These are phyloP conservation scores for Infundibulicybe gibba DNA, from an alignment of 768 basidiomycete genomes.

Conservation along the genomic window DNA sequence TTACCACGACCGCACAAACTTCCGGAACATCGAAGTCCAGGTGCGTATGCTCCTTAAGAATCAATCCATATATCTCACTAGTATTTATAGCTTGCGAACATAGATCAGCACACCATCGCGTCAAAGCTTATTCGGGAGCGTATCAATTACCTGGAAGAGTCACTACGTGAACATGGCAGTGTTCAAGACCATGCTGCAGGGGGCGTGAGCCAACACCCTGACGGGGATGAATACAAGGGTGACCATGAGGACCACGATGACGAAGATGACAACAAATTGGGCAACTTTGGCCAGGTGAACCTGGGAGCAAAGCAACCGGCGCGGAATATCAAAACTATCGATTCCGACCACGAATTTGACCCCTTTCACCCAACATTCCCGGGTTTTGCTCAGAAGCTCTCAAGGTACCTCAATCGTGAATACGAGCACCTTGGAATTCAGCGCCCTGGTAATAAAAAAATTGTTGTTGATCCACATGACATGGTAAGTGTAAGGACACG, in stretches of 20 bases:
- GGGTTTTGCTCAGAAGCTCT: slow-evolving; percentile 5
- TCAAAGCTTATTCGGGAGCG: slow-evolving; percentile 9
- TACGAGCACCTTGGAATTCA: slow-evolving; percentile 4
- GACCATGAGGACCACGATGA: not conserved
- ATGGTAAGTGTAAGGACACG: no score
- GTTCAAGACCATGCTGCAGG: not conserved
- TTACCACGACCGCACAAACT: no score
- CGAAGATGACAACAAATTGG: not conserved
- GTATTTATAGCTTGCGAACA: slow-evolving; percentile 12
- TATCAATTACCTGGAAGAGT: slow-evolving; percentile 1
- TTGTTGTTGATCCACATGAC: not conserved
- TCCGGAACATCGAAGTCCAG: no score
- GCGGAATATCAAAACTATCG: not conserved
- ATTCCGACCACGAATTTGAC: not conserved
- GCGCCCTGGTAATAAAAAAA: not conserved
- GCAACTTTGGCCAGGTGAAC: not conserved
- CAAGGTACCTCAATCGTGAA: slow-evolving; percentile 6
- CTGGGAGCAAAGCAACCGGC: not conserved
- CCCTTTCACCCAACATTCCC: slow-evolving; percentile 1
- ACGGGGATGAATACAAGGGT: slow-evolving; percentile 1
- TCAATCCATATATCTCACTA: not conserved
- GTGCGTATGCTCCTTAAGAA: not conserved
- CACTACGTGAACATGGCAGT: not conserved
- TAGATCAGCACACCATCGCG: slow-evolving; percentile 9
- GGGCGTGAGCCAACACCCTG: not conserved